Conservation (phyloP, 805 yeast genomes). For the Metschnikowia anglica region DNA sequence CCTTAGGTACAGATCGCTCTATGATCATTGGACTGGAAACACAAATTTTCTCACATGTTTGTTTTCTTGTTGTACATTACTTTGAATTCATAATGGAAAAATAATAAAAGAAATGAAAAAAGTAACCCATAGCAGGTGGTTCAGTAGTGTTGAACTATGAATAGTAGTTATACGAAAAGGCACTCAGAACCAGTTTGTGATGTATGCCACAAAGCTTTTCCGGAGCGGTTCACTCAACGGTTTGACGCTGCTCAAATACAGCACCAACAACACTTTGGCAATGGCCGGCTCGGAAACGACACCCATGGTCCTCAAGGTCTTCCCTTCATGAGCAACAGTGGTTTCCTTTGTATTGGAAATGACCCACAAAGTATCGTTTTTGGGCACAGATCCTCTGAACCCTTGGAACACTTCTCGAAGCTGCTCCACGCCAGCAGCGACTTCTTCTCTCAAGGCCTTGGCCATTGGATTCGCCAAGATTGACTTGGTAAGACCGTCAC, state of each 20-base stretch:
- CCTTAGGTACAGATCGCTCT: too few species aligned
- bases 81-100: not conserved
- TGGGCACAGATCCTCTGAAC: slow-evolving; percentile 69
- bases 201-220: slow-evolving; percentile 34
- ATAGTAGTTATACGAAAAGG: not conserved
- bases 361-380: slow-evolving; percentile 65
- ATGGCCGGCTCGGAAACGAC: slow-evolving; percentile 58
- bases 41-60: not conserved
- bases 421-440: slow-evolving; percentile 62
- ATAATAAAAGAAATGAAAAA: not conserved
- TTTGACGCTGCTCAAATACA: slow-evolving; percentile 67
- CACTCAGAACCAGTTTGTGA: not conserved
- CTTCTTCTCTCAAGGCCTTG: slow-evolving; percentile 41
- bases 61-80: slow-evolving; percentile 7
- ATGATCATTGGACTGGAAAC: too few species aligned
- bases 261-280: slow-evolving; percentile 66
- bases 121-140: not conserved
- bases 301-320: slow-evolving; percentile 46
- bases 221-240: slow-evolving; percentile 63
- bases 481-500: slow-evolving; percentile 86
- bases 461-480: slow-evolving; percentile 65
- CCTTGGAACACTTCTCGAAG: slow-evolving; percentile 57
- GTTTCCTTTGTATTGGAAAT: slow-evolving; percentile 23
- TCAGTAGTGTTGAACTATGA: not conserved
- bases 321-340: slow-evolving; percentile 15